phyloP scores from a whole-genome alignment of 208 protist genomes.

The Leishmania aethiopica region DNA sequence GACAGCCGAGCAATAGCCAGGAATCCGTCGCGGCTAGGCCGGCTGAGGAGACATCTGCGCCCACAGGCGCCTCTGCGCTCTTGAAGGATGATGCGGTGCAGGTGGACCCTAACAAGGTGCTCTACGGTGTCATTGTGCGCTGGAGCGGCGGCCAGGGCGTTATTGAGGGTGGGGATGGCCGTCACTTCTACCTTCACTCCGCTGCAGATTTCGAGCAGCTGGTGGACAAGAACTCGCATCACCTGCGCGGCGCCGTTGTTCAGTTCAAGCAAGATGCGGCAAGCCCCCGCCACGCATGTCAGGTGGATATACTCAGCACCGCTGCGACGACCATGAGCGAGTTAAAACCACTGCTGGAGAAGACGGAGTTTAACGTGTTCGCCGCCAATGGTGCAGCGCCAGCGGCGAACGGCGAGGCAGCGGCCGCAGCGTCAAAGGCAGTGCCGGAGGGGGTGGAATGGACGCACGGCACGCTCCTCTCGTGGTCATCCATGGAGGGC shows the following conservation, averaged over 20 bases:
- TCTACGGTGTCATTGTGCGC: constrained; percentile 87
- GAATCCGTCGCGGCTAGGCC: not conserved
- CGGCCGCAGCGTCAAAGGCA: not conserved
- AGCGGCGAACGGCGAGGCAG: constrained; percentile 5
- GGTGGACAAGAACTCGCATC: constrained; percentile 53
- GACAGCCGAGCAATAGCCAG: not conserved
- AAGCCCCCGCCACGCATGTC: constrained; percentile 52
- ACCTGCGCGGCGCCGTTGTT: constrained; percentile 84
- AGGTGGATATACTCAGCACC: constrained; percentile 74
- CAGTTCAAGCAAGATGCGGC: constrained; percentile 55
- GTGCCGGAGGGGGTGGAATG: constrained; percentile 50
- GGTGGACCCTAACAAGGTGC: constrained; percentile 34
- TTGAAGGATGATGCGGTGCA: constrained; percentile 15
- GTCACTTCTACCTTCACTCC: constrained; percentile 73
- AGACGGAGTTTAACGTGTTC: not conserved
- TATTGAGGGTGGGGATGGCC: constrained; percentile 71
- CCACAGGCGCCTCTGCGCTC: not conserved
- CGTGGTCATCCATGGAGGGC: constrained; percentile 72
- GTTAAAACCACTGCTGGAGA: constrained; percentile 57
- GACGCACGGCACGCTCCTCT: constrained; percentile 67
- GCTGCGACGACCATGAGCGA: constrained; percentile 39
- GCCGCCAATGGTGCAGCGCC: not conserved
- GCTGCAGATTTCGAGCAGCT: constrained; percentile 81
- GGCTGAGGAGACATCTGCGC: not conserved
- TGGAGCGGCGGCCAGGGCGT: constrained; percentile 90